Evolutionary conservation across 345 rosid genomes (phyloP), one percentile per base, ranked within the genome.

Genomic region (Triadica sebifera): DNA sequence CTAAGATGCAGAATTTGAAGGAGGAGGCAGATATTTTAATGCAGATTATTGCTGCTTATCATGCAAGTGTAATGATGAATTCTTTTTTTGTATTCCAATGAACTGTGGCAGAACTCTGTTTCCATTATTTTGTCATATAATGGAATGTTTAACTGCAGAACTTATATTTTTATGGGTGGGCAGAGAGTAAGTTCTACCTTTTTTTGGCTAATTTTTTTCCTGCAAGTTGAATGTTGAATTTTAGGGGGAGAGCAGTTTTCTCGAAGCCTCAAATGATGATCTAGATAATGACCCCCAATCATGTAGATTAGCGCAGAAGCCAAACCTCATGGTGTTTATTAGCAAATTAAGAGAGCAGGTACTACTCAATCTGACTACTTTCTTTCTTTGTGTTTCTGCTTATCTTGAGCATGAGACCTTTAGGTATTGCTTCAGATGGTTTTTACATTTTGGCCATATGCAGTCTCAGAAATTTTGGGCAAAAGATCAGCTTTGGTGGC

Each of bases 301-400:
- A 63, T 65, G 56, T 57, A 84, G 72, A 72, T 47, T 67, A 62
- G 61, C 84, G 38, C 67, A 75, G 77, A 89, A 79, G 85, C 94
- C 90, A 45, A 84, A 84, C 85, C 86, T 93, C 61, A 81, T 84
- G 75, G 81, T 67, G 74, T 78, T 90, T 66, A 73, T 89, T 72
- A 70, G 83, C 82, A 90, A 77, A 84, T 86, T 91, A 76, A 87
- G 86, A 85, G 94, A 93, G 78, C 91, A 85, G 82, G 98, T 93
- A 72, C 74, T 41, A 29, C 46, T 34, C 6, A 1, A 34, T 71
- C 19, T 50, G 57, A 9, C 13, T 75, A 5, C 50, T 29, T 38
- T 25, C 34, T 29, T 29, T 29, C 34, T 29, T 2, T 34, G 38
- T 38, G 39, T 61, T 43, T 52, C 34, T 29, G 34, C 34, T 29